Conservation (phyloP, 768 basidiomycete genomes). For the Suillus americanus region DNA sequence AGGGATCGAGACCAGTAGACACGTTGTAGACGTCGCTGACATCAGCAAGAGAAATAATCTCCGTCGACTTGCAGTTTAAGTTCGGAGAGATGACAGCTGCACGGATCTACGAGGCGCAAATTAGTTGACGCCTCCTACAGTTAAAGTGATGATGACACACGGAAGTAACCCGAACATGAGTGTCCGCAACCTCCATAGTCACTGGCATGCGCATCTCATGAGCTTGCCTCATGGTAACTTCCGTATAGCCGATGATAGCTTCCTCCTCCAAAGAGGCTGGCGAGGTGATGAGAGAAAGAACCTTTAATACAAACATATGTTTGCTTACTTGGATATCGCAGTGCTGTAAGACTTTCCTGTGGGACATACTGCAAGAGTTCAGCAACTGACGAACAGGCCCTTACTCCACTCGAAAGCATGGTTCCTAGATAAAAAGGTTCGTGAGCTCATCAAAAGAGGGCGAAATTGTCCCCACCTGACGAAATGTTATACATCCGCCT, state of each 20-base stretch:
- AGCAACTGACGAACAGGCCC: constrained; percentile 60
- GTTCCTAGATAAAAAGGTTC: constrained; percentile 38
- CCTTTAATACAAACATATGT: not conserved
- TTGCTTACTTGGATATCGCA: constrained; percentile 57
- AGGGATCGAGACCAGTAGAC: constrained; percentile 68
- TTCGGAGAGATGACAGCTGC: constrained; percentile 69
- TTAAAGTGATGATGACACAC: constrained; percentile 40
- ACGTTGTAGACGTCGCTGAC: constrained; percentile 88
- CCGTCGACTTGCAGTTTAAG: constrained; percentile 74
- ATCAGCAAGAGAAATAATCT: constrained; percentile 77
- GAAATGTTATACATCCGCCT: constrained; percentile 75
- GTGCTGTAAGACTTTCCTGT: constrained; percentile 41
- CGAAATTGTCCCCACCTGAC: constrained; percentile 35
- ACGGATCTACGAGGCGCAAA: constrained; percentile 47
- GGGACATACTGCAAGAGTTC: constrained; percentile 62
- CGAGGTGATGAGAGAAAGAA: constrained; percentile 8
- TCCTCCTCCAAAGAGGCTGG: constrained; percentile 67
- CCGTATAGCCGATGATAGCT: constrained; percentile 47
- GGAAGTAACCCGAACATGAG: constrained; percentile 77
- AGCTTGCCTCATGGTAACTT: constrained; percentile 66
- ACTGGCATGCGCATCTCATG: constrained; percentile 74
- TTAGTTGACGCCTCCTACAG: constrained; percentile 2
- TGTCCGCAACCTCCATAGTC: constrained; percentile 59
- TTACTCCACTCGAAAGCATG: constrained; percentile 50
- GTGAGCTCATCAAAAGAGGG: constrained; percentile 1